Evolutionary conservation across 2,329 filamentous ascomycete species (phyloP).

Genomic region (Cadophora luteo-olivacea): DNA sequence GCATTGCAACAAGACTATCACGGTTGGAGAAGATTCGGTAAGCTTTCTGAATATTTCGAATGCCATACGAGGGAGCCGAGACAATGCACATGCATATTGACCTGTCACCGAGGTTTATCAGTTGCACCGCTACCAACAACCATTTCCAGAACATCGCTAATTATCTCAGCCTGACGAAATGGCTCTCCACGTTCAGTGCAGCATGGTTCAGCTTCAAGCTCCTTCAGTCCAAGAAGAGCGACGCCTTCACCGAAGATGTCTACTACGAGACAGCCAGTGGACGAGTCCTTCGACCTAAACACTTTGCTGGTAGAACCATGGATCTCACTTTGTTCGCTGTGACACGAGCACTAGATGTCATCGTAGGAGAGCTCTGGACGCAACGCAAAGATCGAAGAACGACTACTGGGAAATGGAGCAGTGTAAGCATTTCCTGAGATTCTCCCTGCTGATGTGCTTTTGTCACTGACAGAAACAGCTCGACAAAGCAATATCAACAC

Average conservation of each 20-base stretch:
- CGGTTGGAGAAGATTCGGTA: constrained; percentile 39
- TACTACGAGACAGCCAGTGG: constrained; percentile 40
- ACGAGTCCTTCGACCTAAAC: constrained; percentile 40
- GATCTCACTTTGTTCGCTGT: constrained; percentile 83
- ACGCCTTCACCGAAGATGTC: constrained; percentile 49
- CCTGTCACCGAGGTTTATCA: no score
- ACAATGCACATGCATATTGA: no score
- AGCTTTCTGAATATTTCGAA: neutral
- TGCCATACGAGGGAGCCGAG: neutral
- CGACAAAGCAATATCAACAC: constrained; percentile 47
- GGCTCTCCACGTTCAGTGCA: constrained; percentile 63
- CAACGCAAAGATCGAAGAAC: constrained; percentile 53
- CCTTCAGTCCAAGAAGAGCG: constrained; percentile 61
- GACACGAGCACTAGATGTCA: constrained; percentile 74
- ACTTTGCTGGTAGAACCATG: constrained; percentile 72
- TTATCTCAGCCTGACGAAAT: constrained; percentile 57
- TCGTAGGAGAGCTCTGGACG: constrained; percentile 71
- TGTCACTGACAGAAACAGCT: constrained; percentile 34
- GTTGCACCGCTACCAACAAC: no score
- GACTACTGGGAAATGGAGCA: constrained; percentile 54
- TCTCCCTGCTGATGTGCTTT: neutral
- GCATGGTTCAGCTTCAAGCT: constrained; percentile 63
- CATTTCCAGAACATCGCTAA: neutral
- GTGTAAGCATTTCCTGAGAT: constrained; percentile 44
- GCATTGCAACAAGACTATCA: constrained; percentile 39